A percentile compares a stretch with the other conserved stretches of the same genome.
phyloP scores from a whole-genome alignment of 805 yeast genomes.

The Lipomyces starkeyi region DNA sequence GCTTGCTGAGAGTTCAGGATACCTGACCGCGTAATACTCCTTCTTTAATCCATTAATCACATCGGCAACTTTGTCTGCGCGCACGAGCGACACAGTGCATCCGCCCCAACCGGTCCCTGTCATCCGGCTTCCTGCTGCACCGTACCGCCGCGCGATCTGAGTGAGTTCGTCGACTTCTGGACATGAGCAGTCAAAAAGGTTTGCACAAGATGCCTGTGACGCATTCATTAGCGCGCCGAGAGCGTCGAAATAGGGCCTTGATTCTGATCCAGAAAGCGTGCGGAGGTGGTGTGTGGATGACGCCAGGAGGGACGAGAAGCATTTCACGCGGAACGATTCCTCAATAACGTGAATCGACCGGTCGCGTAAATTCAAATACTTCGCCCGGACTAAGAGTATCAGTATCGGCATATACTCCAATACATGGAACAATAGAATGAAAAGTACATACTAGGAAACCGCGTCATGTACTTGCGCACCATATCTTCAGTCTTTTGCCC shows the following conservation, averaged over 20 bases:
- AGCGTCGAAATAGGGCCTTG: conserved; percentile 48
- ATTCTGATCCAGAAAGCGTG: conserved; percentile 37
- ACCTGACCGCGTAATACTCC: conserved; percentile 21
- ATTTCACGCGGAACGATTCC: conserved; percentile 65
- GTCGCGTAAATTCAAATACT: conserved; percentile 59
- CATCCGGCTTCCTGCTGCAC: conserved; percentile 70
- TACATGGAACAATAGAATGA: neutral
- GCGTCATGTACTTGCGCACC: conserved; percentile 52
- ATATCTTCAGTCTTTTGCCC: conserved; percentile 54
- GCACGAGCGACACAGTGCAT: conserved; percentile 67
- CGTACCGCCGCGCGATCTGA: conserved; percentile 58
- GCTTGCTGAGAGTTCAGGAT: conserved; percentile 14
- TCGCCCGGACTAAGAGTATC: conserved; percentile 54
- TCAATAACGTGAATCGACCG: conserved; percentile 68
- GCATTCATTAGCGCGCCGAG: conserved; percentile 66
- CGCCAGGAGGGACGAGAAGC: conserved; percentile 45
- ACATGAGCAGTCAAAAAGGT: conserved; percentile 61
- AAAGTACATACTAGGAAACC: conserved; percentile 49
- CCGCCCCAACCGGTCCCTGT: conserved; percentile 87
- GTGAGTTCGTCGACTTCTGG: conserved; percentile 61
- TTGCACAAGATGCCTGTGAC: conserved; percentile 61
- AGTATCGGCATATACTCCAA: neutral
- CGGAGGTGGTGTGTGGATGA: conserved; percentile 43
- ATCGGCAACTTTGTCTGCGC: conserved; percentile 16
- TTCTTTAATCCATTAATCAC: conserved; percentile 22